Base-by-base conservation (phyloP, 495 filamentous ascomycete genomes). In the Diplogelasinospora grovesii region DNA sequence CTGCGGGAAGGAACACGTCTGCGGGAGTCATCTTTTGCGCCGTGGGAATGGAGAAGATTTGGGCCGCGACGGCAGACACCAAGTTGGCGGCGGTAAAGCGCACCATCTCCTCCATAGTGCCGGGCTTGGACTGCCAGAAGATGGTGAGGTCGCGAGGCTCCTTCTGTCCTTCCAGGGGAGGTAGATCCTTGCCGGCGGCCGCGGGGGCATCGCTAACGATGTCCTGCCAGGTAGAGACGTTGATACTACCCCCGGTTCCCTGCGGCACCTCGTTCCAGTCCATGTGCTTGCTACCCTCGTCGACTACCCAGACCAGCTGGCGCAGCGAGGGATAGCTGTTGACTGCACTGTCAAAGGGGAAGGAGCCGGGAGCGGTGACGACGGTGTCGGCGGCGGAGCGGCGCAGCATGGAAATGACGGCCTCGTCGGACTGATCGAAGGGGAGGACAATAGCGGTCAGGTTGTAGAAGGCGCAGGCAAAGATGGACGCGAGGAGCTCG, bases 231-330 rank as follows among this genome's bases (percentile, higher is more conserved):
- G 88, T 88, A 10, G 81, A 75, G 8, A 94, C 85, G 18, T 82
- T 79, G 45, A 90, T 69, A 36, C 69, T 78, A 28, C 79, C 74
- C 20, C 81, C 79, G 27, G 81, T 79, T 11, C 81, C 80, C 47
- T 80, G 76, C 8, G 86, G 86, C 2, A 88, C 78, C 50, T 87
- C 85, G 55, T 88, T 73, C 75, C 78, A 81, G 63, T 94, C 90
- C 74, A 97, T 86, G 55, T 99, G 92, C 46, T 79, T 76, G 64
- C 85, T 96, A 22, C 86, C 86, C 52, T 84, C 71, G 50, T 96
- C 92, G 5, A 92, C 93, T 3, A 96, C 89, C 86, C 89, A 97
- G 42, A 96, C 73, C 10, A 95, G 75, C 39, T 88, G 78, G 40
- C 82, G 80, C 7, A 97, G 68, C 33, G 77, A 72, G 8, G 77